Conservation (phyloP, 495 filamentous ascomycete genomes). For the Hypoxylon lienhwacheense region DNA sequence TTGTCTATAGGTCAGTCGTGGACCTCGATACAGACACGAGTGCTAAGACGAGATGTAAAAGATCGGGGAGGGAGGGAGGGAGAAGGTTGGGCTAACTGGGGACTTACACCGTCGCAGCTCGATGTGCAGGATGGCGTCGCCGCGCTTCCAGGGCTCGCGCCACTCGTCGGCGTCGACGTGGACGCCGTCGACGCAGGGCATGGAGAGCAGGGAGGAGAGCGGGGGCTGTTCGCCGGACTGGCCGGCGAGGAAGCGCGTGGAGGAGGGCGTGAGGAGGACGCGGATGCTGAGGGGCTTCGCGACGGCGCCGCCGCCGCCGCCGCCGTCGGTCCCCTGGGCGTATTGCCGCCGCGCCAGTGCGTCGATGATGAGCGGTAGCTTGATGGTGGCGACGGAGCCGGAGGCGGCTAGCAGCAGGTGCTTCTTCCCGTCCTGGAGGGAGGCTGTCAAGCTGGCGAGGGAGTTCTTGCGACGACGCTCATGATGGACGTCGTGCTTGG, state of each 20-base stretch:
- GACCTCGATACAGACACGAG: neutral
- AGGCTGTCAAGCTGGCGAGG: conserved; percentile 37
- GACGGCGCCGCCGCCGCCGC: no score
- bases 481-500: conserved; percentile 41
- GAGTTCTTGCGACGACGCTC: conserved; percentile 36
- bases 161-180: conserved; percentile 83
- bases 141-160: conserved; percentile 68
- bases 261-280: conserved; percentile 72
- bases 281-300: conserved; percentile 71
- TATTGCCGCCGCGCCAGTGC: conserved; percentile 52
- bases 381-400: conserved; percentile 80
- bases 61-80: neutral
- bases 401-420: conserved; percentile 79
- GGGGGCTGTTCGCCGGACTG: conserved; percentile 71
- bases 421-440: conserved; percentile 61
- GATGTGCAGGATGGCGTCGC: conserved; percentile 76
- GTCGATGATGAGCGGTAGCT: conserved; percentile 71
- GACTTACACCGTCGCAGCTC: conserved; percentile 62
- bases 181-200: conserved; percentile 67
- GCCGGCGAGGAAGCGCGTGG: conserved; percentile 68
- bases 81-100: neutral
- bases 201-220: conserved; percentile 50
- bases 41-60: neutral
- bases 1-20: conserved; percentile 6
- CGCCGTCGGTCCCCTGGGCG: neutral